These are phyloP conservation scores for Lophium mytilinum DNA, from an alignment of 495 filamentous ascomycete genomes.

Conservation along the genomic window DNA sequence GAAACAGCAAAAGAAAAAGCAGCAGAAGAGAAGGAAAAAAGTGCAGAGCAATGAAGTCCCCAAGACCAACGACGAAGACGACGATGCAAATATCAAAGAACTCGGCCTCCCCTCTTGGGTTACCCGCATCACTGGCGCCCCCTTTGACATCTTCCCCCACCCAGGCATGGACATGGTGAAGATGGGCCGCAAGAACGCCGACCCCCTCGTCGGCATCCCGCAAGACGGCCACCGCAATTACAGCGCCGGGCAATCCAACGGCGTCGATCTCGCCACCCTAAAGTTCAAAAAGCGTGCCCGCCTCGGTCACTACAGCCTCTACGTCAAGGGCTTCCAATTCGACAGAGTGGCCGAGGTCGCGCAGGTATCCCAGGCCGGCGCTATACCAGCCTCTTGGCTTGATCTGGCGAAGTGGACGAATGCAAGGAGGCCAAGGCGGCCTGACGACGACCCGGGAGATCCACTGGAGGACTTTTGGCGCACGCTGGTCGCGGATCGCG, in stretches of 20 bases:
- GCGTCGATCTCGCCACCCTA: slow-evolving; percentile 26
- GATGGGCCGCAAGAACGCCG: slow-evolving; percentile 34
- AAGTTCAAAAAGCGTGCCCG: slow-evolving; percentile 30
- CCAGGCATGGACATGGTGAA: background rate
- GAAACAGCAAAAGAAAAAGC: background rate
- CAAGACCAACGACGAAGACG: too few relatives aligned
- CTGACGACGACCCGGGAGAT: slow-evolving; percentile 6
- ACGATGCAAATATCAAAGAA: background rate
- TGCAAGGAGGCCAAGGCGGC: too few relatives aligned
- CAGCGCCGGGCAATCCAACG: slow-evolving; percentile 27
- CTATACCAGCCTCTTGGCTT: slow-evolving; percentile 23
- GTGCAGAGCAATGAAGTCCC: too few relatives aligned
- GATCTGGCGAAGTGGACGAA: slow-evolving; percentile 20
- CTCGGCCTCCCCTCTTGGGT: slow-evolving; percentile 20
- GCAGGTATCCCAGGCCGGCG: slow-evolving; percentile 15
- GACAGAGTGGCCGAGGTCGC: slow-evolving; percentile 25
- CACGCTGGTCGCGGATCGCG: slow-evolving; percentile 38
- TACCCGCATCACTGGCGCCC: slow-evolving; percentile 4
- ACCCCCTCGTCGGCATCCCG: slow-evolving; percentile 34
- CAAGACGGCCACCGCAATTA: slow-evolving; percentile 23
- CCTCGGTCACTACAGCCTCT: slow-evolving; percentile 32
- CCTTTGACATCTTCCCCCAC: slow-evolving; percentile 3
- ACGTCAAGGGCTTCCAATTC: slow-evolving; percentile 32
- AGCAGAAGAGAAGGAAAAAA: background rate
- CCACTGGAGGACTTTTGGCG: slow-evolving; percentile 38